Evolutionary conservation across 345 rosid genomes (phyloP).

Genomic region (Salix brachista): DNA sequence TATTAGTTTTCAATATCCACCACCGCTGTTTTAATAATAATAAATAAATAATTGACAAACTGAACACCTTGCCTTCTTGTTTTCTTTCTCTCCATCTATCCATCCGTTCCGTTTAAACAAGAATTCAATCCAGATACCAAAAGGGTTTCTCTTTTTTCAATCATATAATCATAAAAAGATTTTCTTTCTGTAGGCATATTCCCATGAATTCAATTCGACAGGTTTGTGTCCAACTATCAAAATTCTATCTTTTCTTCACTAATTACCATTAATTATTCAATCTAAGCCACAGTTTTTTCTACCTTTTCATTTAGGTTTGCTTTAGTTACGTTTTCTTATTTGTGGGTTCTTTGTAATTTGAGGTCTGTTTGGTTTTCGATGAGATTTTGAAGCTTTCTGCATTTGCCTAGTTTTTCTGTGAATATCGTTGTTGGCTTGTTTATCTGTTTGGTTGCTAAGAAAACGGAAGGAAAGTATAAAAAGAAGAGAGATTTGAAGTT

Average conservation of each 20-base stretch:
- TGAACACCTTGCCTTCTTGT: not conserved
- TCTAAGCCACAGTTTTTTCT: not conserved
- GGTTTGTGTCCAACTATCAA: not conserved
- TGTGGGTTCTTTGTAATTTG: slow-evolving; percentile 8
- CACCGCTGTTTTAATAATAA: not conserved
- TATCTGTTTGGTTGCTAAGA: not conserved
- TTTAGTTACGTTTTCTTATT: not conserved
- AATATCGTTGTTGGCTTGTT: not conserved
- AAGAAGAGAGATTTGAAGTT: not conserved
- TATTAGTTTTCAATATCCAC: not conserved
- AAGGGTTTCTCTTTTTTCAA: not conserved
- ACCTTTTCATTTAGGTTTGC: not conserved
- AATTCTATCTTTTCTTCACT: not conserved
- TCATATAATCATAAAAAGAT: not conserved
- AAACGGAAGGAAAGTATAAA: not conserved
- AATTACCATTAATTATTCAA: not conserved
- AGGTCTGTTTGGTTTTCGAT: not conserved
- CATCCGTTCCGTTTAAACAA: not conserved
- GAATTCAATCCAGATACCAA: not conserved
- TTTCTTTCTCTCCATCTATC: slow-evolving; percentile 1
- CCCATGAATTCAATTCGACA: slow-evolving; percentile 13
- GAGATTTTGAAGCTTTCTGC: not conserved
- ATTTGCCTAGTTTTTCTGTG: not conserved
- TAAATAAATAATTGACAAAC: not conserved
- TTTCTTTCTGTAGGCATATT: not conserved